These are phyloP conservation scores for Hymenoscyphus infarciens DNA, from an alignment of 2,329 filamentous ascomycete species.

Conservation along the genomic window DNA sequence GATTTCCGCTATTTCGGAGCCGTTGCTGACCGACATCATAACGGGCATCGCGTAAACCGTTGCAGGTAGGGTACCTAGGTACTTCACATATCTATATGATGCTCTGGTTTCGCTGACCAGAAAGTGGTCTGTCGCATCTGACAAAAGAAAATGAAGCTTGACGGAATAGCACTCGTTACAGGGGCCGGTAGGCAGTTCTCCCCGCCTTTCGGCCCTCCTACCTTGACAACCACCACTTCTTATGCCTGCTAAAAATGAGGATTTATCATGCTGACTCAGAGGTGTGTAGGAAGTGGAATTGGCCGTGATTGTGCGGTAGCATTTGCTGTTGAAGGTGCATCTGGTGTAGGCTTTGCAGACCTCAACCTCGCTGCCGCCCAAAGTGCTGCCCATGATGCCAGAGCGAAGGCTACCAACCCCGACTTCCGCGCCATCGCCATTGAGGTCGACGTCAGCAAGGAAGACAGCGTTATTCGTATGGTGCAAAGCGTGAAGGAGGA, in stretches of 20 bases:
- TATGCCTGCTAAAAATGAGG: background rate
- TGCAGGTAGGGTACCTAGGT: background rate
- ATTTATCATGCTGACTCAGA: constrained; percentile 3
- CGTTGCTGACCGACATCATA: background rate
- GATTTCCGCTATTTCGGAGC: background rate
- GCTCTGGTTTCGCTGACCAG: background rate
- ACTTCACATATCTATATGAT: constrained; percentile 2
- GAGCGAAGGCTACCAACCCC: background rate
- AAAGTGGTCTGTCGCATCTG: background rate
- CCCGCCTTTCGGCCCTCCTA: background rate
- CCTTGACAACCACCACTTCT: background rate
- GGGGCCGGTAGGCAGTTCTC: background rate
- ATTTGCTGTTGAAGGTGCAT: constrained; percentile 1
- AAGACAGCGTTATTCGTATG: background rate
- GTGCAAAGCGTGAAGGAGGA: background rate
- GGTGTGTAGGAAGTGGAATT: background rate
- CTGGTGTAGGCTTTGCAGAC: background rate
- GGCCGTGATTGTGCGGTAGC: constrained; percentile 5
- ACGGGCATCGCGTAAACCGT: background rate
- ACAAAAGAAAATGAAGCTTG: constrained; percentile 1
- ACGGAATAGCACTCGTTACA: constrained; percentile 6
- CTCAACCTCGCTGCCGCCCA: background rate
- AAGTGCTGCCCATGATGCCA: background rate
- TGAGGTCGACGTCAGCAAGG: background rate
- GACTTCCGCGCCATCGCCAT: background rate